Percentiles rank a stretch among this genome's conserved stretches.
Evolutionary conservation across 768 basidiomycete genomes (phyloP).

Genomic region (Psilocybe subaeruginosa): DNA sequence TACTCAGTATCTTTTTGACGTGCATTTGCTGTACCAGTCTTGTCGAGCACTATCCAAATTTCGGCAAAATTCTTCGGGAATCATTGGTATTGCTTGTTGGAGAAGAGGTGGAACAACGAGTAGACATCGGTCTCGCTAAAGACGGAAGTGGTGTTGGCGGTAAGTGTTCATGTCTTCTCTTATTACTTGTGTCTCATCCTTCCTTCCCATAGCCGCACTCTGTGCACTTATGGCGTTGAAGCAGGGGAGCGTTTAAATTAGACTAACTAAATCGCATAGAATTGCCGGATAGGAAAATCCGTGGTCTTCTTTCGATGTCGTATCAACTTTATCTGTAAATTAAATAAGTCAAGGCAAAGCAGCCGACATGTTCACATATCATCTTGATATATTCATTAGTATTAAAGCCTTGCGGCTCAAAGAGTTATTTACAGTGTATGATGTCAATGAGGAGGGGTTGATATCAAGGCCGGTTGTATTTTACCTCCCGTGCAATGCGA

Average conservation of each 20-base stretch:
- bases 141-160: conserved; percentile 98
- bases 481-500: conserved; percentile 2
- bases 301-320: neutral
- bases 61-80: conserved; percentile 72
- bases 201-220: conserved; percentile 66
- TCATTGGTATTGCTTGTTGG: conserved; percentile 81
- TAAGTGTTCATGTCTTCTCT: conserved; percentile 40
- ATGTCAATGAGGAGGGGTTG: conserved; percentile 1
- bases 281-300: conserved; percentile 7
- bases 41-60: conserved; percentile 91
- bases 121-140: conserved; percentile 92
- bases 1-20: conserved; percentile 1
- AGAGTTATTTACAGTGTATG: conserved; percentile 3
- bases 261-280: neutral
- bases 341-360: conserved; percentile 3
- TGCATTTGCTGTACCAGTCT: conserved; percentile 49
- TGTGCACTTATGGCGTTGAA: conserved; percentile 85
- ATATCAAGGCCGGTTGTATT: neutral
- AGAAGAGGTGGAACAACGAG: conserved; percentile 73
- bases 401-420: neutral
- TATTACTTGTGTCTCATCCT: conserved; percentile 11
- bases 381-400: neutral
- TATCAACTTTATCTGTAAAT: conserved; percentile 11
- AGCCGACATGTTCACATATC: neutral
- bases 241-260: conserved; percentile 28